Base-by-base conservation (phyloP, 352 stramenopile species). In the Pythium brassicae region DNA sequence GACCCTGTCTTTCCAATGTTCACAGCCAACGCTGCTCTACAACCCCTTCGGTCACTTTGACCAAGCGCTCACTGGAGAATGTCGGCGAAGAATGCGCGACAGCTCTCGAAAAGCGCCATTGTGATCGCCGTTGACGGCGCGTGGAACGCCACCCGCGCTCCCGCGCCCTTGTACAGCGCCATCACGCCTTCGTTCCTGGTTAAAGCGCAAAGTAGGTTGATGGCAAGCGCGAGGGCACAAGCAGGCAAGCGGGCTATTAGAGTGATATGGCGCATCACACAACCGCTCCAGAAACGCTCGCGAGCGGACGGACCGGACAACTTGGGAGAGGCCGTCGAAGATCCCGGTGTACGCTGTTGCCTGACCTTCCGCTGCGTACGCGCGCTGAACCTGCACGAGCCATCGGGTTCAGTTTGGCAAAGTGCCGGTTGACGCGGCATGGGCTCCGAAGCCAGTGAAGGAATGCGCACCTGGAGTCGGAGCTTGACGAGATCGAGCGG, bases 401-500 rank as follows among this genome's bases (percentile, higher is more conserved):
- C 62, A 48, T 25, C 7, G 19, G 23, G 23, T 32, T n/a, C 11
- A 14, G 35, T 50, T 11, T 20, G 4, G 14, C 10, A 2, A 1
- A 4, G 4, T 46, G 12, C 29, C 32, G 32, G 8, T 37, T 37
- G 32, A 37, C 5, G 32, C 8, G 9, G 5, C 5, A 35, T 35
- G 8, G 32, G 8, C 9, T 37, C 9, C 32, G 8, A 7, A 37
- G 32, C 14, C 9, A 37, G 32, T 14, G 32, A 37, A 11, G 8
- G 32, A 1, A 9, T 11, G 14, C 15, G 19, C 66, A 98, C 92
- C 86, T 99, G 96, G 10, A 99, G 75, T 19, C 96, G 81, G 6
- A 99, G 76, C 63, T 99, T 99, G 39, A 96, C 92, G 53, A 99
- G 84, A 62, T 99, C 96, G 20, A 99, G 68, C 12, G 97, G 97